A percentile compares a stretch with the other conserved stretches of the same genome.
phyloP scores from a whole-genome alignment of 2,329 filamentous ascomycete genomes.

The Balansia obtecta region DNA sequence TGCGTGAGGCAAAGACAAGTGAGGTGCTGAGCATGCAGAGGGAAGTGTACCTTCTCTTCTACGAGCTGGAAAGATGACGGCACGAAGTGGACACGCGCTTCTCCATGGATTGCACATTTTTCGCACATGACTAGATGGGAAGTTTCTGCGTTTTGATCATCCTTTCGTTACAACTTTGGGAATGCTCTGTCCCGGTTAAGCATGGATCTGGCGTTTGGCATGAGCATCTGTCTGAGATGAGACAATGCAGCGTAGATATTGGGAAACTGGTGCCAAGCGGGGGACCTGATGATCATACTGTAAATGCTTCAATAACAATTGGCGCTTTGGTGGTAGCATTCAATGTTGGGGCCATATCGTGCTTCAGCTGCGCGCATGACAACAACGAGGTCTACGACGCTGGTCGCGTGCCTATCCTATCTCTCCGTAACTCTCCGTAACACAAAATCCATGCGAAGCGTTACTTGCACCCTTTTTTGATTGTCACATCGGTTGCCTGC shows the following conservation, averaged over 20 bases:
- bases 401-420: no score
- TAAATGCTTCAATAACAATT: background rate
- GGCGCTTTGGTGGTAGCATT: no score
- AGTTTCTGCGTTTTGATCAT: background rate
- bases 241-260: background rate
- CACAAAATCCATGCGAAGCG: no score
- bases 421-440: no score
- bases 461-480: no score
- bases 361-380: no score
- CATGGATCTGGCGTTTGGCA: background rate
- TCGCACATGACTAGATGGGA: background rate
- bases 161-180: background rate
- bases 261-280: background rate
- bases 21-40: constrained; percentile 90
- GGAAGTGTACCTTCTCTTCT: constrained; percentile 93
- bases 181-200: background rate
- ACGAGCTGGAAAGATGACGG: constrained; percentile 59
- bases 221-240: background rate
- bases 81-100: background rate
- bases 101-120: background rate
- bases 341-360: no score
- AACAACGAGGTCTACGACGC: no score
- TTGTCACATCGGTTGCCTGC: no score
- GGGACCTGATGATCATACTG: background rate
- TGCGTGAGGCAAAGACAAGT: constrained; percentile 84